Base-by-base conservation (phyloP, 2,329 filamentous ascomycete genomes). In the Xylariaceae sp. region DNA sequence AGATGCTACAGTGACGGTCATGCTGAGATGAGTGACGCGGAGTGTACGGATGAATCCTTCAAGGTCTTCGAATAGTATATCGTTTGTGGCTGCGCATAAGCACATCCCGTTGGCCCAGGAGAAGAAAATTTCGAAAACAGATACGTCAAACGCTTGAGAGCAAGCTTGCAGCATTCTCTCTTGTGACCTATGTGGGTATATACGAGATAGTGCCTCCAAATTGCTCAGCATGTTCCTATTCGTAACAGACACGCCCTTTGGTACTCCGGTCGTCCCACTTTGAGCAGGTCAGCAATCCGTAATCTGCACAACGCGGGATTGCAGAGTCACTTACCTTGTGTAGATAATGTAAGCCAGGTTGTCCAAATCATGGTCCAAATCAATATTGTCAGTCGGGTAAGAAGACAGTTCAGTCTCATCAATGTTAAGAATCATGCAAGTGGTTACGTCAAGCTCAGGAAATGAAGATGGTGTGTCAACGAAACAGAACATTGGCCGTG, bases 41-140 rank as follows among this genome's bases (percentile, higher is more conserved):
- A 94, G 64, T 1, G 62, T 57, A 3, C 79, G 72, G 41, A 94
- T 86, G 0, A 80, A 71, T 16, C 66, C 61, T 59, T 89, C 86
- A 8, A 94, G 67, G 52, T 94, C 81, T 30, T 72, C 72, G 53
- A 91, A 88, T 0, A 94, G 64, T 2, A 79, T 74, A 52, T 93
- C 85, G 51, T 90, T 89, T 0, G 72, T 76, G 0, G 81, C 84
- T 2, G 85, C 79, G 56, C 87, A 95, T 11, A 95, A 69, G 45
- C 83, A 85, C 69, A 91, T 87, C 3, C 88, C 88, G 26, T 74
- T 73, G 35, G 78, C 76, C 85, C 89, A 94, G 0, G 88, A 72
- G 53, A 88, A 94, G 60, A 95, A 91, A 12, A 94, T 90, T 55
- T 95, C 89, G 57, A 94, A 94, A 0, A 94, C 85, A 0, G 88